Base-by-base conservation (phyloP, 345 rosid species). In the Pugionium cornutum region DNA sequence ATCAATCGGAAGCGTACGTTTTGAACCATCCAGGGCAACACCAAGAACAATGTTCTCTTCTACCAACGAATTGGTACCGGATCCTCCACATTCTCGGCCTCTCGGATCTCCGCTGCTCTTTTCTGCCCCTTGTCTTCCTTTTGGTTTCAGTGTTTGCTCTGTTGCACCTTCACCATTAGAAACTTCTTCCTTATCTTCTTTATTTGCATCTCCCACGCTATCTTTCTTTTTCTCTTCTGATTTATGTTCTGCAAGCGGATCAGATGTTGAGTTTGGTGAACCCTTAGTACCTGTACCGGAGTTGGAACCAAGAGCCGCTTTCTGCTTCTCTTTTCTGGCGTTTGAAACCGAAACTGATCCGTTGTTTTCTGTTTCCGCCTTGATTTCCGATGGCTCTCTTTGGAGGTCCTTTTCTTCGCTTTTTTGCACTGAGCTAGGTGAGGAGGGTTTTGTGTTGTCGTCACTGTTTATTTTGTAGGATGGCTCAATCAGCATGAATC, bases 41-140 rank as follows among this genome's bases (percentile, higher is more conserved):
- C 88, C 95, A 9, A 92, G 92, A 71, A 92, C 87, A 52, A 92
- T 81, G 67, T 89, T 92, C 58, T 92, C 97, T 72, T 83, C 92
- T 77, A 87, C 51, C 7, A 81, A 67, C 39, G 89, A 77, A 71
- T 80, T 78, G 31, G 56, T 52, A 33, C 69, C 58, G 2, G 84
- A 64, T 7, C 81, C 77, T 62, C 44, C 64, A 27, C 30, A 33
- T 64, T 41, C 40, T 44, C 73, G 51, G 41, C n/a, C 61, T 50
- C 64, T 64, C 25, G 3, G 29, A 42, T 56, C 76, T 57, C 65
- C 76, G 0, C 5, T 64, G 54, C 25, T 58, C 54, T 64, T 64
- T 11, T 72, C 76, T 0, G 41, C 57, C 48, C 54, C 70, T 58
- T 72, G 59, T 43, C 39, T 72, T 50, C 60, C 48, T 64, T 72